Base-by-base conservation (phyloP, 2,329 filamentous ascomycete species). In the Tolypocladium inflatum region DNA sequence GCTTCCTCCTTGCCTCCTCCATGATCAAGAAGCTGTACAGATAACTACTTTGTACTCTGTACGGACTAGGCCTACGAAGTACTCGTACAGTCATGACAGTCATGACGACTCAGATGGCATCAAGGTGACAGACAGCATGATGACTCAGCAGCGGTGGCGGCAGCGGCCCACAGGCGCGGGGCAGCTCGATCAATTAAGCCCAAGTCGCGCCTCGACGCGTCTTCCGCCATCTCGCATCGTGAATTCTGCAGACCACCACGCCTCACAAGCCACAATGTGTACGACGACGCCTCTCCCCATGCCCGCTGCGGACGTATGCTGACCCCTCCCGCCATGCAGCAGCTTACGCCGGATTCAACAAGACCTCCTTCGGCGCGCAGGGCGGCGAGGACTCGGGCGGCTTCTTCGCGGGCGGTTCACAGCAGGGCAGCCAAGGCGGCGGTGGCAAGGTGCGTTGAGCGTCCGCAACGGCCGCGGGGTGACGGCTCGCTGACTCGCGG, bases 341-440 rank as follows among this genome's bases (percentile, higher is more conserved):
- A 73, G 77, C 78, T 63, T 83, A 81, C 74, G 75, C 72, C 60
- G 75, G 76, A 63, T 81, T 76, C 70, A 63, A 71, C 64, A 76
- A 73, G 67, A 64, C 71, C 30, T 67, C 73, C 60, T 82, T 81
- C 67, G 80, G 81, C 64, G 79, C 74, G 60, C 76, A 80, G 65
- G 82, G 80, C 63, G 83, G 78, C 68, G 81, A 82, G 59, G 82
- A 83, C 64, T 82, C 79, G 52, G 84, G 84, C 63, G 84, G 84
- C 57, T 87, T 86, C 73, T 75, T 86, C 62, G 78, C 74, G 60
- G 78, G 79, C 58, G 83, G 80, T 60, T 85, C 83, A 7, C 84
- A 87, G 69, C 73, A 76, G 63, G 83, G 82, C 63, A 85, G 82
- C 67, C 83, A 78, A 61, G 72, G 74, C 56, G 74, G 71, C 41